Percentiles rank a stretch among this genome's conserved stretches.
phyloP scores from a whole-genome alignment of 2,329 filamentous ascomycete species.

The Sclerotinia sclerotiorum region DNA sequence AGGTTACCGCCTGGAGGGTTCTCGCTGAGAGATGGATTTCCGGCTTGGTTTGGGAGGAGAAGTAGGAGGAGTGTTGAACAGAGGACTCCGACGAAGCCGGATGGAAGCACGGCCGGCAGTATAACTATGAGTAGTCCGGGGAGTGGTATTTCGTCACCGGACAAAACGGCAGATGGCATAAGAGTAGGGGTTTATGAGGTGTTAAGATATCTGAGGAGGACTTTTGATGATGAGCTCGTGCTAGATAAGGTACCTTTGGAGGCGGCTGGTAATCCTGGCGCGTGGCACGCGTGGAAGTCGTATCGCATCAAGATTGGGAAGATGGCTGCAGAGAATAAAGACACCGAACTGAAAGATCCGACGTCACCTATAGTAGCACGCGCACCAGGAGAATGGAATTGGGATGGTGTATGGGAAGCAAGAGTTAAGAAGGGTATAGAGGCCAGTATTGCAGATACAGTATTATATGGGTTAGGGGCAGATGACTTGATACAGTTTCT shows the following conservation, averaged over 20 bases:
- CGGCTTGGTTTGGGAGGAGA: constrained; percentile 76
- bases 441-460: constrained; percentile 73
- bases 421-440: constrained; percentile 78
- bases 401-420: constrained; percentile 96
- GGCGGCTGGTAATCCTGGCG: constrained; percentile 83
- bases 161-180: constrained; percentile 19
- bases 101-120: constrained; percentile 29
- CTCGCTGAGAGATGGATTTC: constrained; percentile 86
- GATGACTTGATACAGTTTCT: constrained; percentile 76
- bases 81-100: constrained; percentile 33
- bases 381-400: constrained; percentile 87
- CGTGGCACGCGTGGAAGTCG: constrained; percentile 90
- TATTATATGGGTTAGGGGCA: constrained; percentile 68
- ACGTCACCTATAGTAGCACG: constrained; percentile 37
- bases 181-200: constrained; percentile 61
- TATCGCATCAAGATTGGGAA: constrained; percentile 55
- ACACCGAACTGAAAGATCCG: constrained; percentile 1
- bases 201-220: constrained; percentile 75
- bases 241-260: constrained; percentile 78
- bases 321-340: constrained; percentile 27
- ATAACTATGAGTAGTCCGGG: constrained; percentile 25
- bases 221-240: constrained; percentile 75
- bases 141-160: constrained; percentile 15
- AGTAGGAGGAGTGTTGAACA: constrained; percentile 33
- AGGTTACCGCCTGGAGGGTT: constrained; percentile 85